A percentile compares a stretch with the other conserved stretches of the same genome.
Conservation (phyloP, 108 stramenopile genomes). For the Nannochloropsis gaditana region DNA sequence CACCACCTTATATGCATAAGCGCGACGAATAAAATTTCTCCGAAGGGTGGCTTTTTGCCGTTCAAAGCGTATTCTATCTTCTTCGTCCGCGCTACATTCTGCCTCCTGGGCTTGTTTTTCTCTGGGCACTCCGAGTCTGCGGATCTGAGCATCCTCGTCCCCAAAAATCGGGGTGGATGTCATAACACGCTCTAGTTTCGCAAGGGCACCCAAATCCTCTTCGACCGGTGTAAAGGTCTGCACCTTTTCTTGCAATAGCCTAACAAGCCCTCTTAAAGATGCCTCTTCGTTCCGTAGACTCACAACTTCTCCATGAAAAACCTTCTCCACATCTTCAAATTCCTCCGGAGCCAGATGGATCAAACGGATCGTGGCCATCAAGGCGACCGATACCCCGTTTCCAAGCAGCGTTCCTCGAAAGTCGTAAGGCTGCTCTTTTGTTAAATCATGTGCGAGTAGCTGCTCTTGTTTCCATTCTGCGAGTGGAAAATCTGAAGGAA, state of each 20-base stretch:
- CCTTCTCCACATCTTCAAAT: conserved; percentile 20
- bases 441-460: conserved; percentile 27
- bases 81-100: neutral
- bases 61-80: neutral
- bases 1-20: conserved; percentile 22
- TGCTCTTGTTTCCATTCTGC: conserved; percentile 24
- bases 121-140: neutral
- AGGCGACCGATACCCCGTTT: conserved; percentile 28
- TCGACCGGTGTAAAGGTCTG: neutral
- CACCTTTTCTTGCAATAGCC: conserved; percentile 24
- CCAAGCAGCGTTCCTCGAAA: conserved; percentile 33
- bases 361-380: conserved; percentile 32
- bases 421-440: conserved; percentile 32
- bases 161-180: neutral
- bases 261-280: conserved; percentile 21
- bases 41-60: neutral
- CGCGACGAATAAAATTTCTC: neutral
- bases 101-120: neutral
- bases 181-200: neutral
- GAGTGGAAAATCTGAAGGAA: conserved; percentile 21
- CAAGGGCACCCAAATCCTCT: neutral
- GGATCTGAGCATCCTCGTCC: neutral
- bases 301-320: conserved; percentile 31
- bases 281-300: conserved; percentile 36
- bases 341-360: conserved; percentile 28